Evolutionary conservation across 495 filamentous ascomycete species (phyloP), one percentile per base, ranked within the genome.

Genomic region (Lophium mytilinum): DNA sequence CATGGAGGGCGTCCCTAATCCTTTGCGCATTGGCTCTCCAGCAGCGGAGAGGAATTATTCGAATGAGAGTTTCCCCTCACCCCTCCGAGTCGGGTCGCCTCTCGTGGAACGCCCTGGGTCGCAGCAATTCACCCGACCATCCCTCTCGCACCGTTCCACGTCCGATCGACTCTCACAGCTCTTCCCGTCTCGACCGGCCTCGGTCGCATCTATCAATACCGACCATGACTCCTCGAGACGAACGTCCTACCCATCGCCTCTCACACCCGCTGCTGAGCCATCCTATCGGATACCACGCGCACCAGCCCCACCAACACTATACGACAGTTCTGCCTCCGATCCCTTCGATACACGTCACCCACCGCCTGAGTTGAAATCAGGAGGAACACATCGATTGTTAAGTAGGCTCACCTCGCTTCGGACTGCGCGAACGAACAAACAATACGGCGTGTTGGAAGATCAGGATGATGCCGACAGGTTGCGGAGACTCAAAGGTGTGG

Each of bases 91-190:
- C 21, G 62, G 62, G 34, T 61, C 62, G 41, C 62, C 62, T 8
- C 55, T 55, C 10, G 58, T 65, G 21, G 54, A 56, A 12, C 36
- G 58, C 17, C 54, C 33, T 15, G 41, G 15, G 18, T 45, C 54
- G 21, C 15, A 42, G 9, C n/a, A 17, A 9, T 34, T 36, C 18
- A 24, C 10, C 17, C 51, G 55, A 5, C 63, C 63, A 36, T 43
- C 55, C 10, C 56, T 66, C 30, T 42, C 18, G 37, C 59, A 55
- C 33, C 49, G 57, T 14, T 30, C 37, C 35, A 66, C 58, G 9
- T 62, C 58, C 19, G 56, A 62, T 42, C 47, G 63, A 35, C 39
- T 66, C 7, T 62, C 63, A 37, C 63, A 66, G 50, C 63, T 66
- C 17, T 65, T 65, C 37, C 63, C 59, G 9, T 62, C 63, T 14